Base-by-base conservation (phyloP, 1,284 basidiomycete species). In the Cryptococcus sp. region DNA sequence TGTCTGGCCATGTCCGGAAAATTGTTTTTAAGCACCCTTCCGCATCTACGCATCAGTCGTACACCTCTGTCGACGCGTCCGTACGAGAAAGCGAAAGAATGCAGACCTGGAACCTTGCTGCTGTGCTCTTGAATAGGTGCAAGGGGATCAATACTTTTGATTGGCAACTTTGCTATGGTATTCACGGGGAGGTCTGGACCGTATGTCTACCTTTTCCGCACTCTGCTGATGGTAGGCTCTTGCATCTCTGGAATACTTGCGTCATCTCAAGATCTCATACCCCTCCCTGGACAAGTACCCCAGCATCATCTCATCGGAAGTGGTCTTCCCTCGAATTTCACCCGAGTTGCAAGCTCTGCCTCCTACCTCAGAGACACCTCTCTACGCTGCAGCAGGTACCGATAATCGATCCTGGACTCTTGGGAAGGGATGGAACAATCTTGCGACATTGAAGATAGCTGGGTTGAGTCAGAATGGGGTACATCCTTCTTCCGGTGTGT, bases 341-440 rank as follows among this genome's bases (percentile, higher is more conserved):
- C 39, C 48, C 19, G 43, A 32, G 13, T 34, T 46, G 0, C 44
- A 49, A 31, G 19, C 24, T 5, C 44, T 46, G 11, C 11, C 21
- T n/a, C n/a, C 42, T 5, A 42, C n/a, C 1, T 16, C 7, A 19
- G 21, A 34, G 10, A 24, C 44, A 18, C 18, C 32, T 7, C 5
- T 28, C 1, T 18, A 11, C 21, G 28, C n/a, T 3, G 7, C 14
- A 16, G 28, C 21, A 24, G 43, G 21, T 21, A 18, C 39, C 10
- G 45, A 46, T 18, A 24, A 48, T 22, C 54, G 50, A 14, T 51
- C 46, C 9, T 49, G 47, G 53, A 40, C 37, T 25, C 46, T 67
- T n/a, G 66, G 66, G 4, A 23, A 28, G 14, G 63, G 55, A 2
- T 68, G 66, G 66, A 60, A 62, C 21, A 43, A 54, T 23, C 53